phyloP scores from a whole-genome alignment of 1,284 basidiomycete species.

The Hypsizygus ulmarius region DNA sequence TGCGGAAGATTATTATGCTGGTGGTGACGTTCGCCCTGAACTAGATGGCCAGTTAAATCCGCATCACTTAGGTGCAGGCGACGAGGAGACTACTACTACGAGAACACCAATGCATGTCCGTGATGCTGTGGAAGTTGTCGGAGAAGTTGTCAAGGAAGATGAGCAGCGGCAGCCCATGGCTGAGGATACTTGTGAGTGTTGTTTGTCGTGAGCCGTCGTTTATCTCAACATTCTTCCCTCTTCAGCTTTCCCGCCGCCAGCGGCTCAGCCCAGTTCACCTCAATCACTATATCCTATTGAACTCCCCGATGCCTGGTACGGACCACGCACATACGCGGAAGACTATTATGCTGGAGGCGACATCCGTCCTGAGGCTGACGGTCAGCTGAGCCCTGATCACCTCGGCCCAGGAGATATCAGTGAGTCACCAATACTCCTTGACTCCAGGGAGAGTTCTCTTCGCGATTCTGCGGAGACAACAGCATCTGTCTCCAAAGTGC shows the following conservation, averaged over 20 bases:
- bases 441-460: slow-evolving; percentile 9
- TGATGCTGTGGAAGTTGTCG: not conserved
- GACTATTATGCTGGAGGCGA: slow-evolving; percentile 37
- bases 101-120: not conserved
- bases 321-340: slow-evolving; percentile 46
- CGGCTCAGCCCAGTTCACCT: not conserved
- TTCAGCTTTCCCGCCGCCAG: slow-evolving; percentile 24
- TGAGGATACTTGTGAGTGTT: slow-evolving; percentile 23
- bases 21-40: slow-evolving; percentile 29
- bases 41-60: slow-evolving; percentile 20
- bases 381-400: not conserved
- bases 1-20: slow-evolving; percentile 51
- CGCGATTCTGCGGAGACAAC: not conserved
- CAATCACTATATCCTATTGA: slow-evolving; percentile 26
- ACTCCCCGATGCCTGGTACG: slow-evolving; percentile 48
- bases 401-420: not conserved
- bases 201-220: too few relatives aligned
- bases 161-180: not conserved
- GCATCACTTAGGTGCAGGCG: slow-evolving; percentile 14
- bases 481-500: not conserved
- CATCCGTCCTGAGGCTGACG: not conserved
- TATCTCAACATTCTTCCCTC: not conserved
- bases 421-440: slow-evolving; percentile 3
- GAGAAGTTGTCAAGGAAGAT: slow-evolving; percentile 19
- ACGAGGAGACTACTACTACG: slow-evolving; percentile 3